Evolutionary conservation across 768 basidiomycete species (phyloP).

Genomic region (Pholiota microspora): DNA sequence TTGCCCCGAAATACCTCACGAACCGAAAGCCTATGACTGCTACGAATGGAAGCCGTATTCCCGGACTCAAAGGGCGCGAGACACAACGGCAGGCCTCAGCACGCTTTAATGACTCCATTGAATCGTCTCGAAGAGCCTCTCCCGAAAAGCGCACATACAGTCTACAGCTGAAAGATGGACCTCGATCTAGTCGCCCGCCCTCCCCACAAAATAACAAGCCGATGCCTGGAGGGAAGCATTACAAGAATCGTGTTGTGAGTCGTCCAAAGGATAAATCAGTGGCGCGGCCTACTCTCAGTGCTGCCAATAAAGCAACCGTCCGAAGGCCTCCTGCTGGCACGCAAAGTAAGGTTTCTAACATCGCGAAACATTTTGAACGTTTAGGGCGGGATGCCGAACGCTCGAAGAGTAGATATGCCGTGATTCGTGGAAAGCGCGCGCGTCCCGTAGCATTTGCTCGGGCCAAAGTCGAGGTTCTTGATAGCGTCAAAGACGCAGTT

Average conservation of each 20-base stretch:
- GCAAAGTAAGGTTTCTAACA: constrained; percentile 78
- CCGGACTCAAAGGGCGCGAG: constrained; percentile 52
- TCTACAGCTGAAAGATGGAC: constrained; percentile 39
- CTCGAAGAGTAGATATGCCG: constrained; percentile 75
- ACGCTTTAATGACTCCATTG: constrained; percentile 51
- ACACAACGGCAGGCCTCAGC: too few species aligned
- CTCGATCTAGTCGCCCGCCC: constrained; percentile 42
- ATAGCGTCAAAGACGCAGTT: constrained; percentile 90
- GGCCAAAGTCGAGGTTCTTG: constrained; percentile 85
- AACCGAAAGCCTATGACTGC: constrained; percentile 45
- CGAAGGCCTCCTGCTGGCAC: constrained; percentile 48
- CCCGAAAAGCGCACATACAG: constrained; percentile 63
- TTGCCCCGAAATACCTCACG: constrained; percentile 74
- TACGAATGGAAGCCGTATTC: constrained; percentile 44
- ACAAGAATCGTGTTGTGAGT: constrained; percentile 35
- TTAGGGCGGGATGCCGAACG: constrained; percentile 73
- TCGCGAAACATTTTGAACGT: constrained; percentile 89
- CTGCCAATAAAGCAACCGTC: constrained; percentile 49
- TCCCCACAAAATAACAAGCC: constrained; percentile 39
- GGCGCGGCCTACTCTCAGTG: constrained; percentile 40
- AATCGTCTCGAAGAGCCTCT: constrained; percentile 63
- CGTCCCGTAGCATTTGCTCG: constrained; percentile 88
- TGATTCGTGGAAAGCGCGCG: constrained; percentile 82
- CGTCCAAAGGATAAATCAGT: constrained; percentile 40
- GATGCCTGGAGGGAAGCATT: constrained; percentile 28